A percentile compares a stretch with the other conserved stretches of the same genome.
Conservation (phyloP, 2,329 filamentous ascomycete species). For the Teratosphaeria destructans region DNA sequence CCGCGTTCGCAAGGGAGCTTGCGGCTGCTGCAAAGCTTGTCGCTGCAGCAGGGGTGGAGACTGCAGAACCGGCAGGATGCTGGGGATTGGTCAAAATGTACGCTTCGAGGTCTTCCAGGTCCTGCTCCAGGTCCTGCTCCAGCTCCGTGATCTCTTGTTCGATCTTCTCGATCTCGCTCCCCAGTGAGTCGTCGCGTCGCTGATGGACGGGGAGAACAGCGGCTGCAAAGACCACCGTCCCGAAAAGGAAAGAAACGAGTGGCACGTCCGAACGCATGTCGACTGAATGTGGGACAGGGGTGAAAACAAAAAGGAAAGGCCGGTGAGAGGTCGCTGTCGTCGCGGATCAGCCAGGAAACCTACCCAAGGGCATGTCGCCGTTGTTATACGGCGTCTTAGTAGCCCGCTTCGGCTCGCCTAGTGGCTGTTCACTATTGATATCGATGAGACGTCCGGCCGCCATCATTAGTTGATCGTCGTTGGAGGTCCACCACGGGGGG, state of each 20-base stretch:
- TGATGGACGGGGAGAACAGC: background rate
- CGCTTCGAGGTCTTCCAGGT: background rate
- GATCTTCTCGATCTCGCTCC: background rate
- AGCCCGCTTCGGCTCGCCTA: background rate
- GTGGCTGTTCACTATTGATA: background rate
- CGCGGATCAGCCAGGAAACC: background rate
- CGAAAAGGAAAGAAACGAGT: slow-evolving; percentile 12
- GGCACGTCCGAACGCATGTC: slow-evolving; percentile 13
- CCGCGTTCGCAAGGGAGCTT: background rate
- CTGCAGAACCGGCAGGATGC: background rate
- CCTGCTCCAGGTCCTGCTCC: background rate
- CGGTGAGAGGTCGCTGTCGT: background rate
- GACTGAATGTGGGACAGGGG: background rate
- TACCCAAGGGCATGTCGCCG: background rate
- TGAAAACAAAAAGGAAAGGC: background rate
- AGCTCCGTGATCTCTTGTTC: background rate
- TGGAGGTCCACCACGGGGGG: background rate
- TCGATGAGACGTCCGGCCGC: background rate
- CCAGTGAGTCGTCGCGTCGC: background rate
- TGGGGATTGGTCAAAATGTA: background rate
- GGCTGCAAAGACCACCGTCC: slow-evolving; percentile 14
- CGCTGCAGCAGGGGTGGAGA: background rate
- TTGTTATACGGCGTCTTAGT: background rate
- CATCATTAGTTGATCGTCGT: background rate
- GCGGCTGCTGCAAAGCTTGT: background rate